phyloP scores from a whole-genome alignment of 495 filamentous ascomycete species.

The Penicillium fimorum region DNA sequence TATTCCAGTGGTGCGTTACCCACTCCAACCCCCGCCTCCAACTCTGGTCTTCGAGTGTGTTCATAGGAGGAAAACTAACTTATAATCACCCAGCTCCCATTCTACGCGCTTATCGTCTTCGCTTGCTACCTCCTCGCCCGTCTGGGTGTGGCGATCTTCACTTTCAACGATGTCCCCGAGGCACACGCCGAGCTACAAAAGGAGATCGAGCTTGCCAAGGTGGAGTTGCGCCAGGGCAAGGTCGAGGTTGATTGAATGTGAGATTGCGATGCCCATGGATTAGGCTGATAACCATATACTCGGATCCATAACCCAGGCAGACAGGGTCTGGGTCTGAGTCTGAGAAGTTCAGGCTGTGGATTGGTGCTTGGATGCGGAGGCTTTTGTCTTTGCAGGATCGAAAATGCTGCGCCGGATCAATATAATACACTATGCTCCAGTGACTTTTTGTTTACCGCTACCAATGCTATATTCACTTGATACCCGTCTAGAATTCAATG shows the following conservation, averaged over 20 bases:
- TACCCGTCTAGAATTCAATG: slow-evolving; percentile 16
- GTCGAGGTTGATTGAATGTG: slow-evolving; percentile 49
- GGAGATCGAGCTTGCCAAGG: slow-evolving; percentile 52
- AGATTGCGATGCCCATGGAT: not conserved
- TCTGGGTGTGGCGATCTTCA: slow-evolving; percentile 86
- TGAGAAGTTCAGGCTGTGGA: not conserved
- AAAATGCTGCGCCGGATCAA: not conserved
- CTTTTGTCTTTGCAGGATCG: slow-evolving; percentile 5
- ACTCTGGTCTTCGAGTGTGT: slow-evolving; percentile 2
- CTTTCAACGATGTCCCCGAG: slow-evolving; percentile 93
- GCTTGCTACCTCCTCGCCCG: slow-evolving; percentile 91
- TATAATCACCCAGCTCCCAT: slow-evolving; percentile 63
- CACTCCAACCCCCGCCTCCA: not conserved
- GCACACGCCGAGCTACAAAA: slow-evolving; percentile 87
- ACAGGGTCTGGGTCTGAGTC: not conserved
- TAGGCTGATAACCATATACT: not conserved
- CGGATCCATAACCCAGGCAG: not conserved
- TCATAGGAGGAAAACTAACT: not conserved
- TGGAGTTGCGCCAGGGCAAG: slow-evolving; percentile 48
- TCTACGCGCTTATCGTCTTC: slow-evolving; percentile 89
- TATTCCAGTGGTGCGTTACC: slow-evolving; percentile 50
- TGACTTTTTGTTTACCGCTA: slow-evolving; percentile 8
- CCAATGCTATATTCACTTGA: slow-evolving; percentile 25
- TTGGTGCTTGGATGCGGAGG: not conserved
- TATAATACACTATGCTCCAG: slow-evolving; percentile 9